Evolutionary conservation across 352 stramenopile species (phyloP).

Genomic region (Phytophthora citricola): DNA sequence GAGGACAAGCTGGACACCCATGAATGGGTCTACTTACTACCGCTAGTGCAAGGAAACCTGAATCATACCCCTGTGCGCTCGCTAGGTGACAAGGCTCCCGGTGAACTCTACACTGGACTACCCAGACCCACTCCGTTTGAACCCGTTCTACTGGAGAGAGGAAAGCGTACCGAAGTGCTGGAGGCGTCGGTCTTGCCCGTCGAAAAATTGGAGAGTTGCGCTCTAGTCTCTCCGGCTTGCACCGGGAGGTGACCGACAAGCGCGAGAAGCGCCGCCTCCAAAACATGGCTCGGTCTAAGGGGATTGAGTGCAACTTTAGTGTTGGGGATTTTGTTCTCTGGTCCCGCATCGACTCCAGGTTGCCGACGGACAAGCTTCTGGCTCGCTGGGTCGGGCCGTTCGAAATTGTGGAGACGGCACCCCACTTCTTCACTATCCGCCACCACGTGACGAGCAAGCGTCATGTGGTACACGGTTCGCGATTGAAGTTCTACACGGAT

Average conservation of each 20-base stretch:
- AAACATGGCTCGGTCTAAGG: conserved; percentile 9
- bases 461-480: conserved; percentile 2
- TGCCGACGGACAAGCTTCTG: conserved; percentile 8
- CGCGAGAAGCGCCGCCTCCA: background rate
- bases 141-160: background rate
- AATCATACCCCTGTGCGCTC: conserved; percentile 9
- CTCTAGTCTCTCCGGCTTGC: background rate
- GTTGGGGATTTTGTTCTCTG: conserved; percentile 12
- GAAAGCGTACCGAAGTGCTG: background rate
- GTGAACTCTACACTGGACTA: conserved; percentile 3
- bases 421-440: conserved; percentile 7
- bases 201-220: background rate
- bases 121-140: background rate
- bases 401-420: background rate
- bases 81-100: background rate
- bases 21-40: background rate
- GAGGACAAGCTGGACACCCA: too few species aligned
- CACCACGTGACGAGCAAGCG: conserved; percentile 5
- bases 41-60: conserved; percentile 4
- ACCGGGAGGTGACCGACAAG: conserved; percentile 1
- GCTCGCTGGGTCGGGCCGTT: conserved; percentile 13
- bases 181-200: background rate
- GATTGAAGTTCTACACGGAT: conserved; percentile 3
- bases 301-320: conserved; percentile 5
- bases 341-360: conserved; percentile 5